Conservation (phyloP, 495 filamentous ascomycete species). For the Filosporella fistucella region DNA sequence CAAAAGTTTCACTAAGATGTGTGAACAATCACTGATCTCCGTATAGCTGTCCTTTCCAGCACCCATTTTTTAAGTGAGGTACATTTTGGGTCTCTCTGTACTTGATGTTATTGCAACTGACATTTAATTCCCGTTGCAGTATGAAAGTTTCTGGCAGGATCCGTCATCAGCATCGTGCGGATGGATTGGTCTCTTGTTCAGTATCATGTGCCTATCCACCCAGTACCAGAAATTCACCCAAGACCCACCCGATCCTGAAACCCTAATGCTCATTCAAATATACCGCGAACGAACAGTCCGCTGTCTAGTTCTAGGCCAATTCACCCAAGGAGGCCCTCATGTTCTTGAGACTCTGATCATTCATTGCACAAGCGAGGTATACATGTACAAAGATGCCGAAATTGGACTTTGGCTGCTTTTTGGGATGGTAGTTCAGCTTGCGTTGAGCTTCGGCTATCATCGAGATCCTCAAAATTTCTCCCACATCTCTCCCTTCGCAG, state of each 20-base stretch:
- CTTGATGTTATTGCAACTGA: not conserved
- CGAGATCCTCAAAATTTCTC: slow-evolving; percentile 80
- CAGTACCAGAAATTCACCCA: slow-evolving; percentile 51
- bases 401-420: slow-evolving; percentile 30
- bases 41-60: not conserved
- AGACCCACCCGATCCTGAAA: slow-evolving; percentile 61
- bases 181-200: slow-evolving; percentile 33
- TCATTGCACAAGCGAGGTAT: slow-evolving; percentile 22
- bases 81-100: not conserved
- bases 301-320: slow-evolving; percentile 44
- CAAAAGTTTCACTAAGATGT: not conserved
- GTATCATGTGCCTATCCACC: slow-evolving; percentile 66
- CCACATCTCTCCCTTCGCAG: slow-evolving; percentile 77
- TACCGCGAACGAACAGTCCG: slow-evolving; percentile 39
- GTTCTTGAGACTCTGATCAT: slow-evolving; percentile 31
- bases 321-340: slow-evolving; percentile 30
- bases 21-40: not conserved
- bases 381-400: slow-evolving; percentile 19
- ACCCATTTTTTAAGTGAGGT: not conserved
- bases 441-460: slow-evolving; percentile 77
- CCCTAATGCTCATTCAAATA: slow-evolving; percentile 40
- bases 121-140: slow-evolving; percentile 1
- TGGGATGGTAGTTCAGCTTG: slow-evolving; percentile 29
- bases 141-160: slow-evolving; percentile 28
- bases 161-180: slow-evolving; percentile 10